Evolutionary conservation across 495 filamentous ascomycete genomes (phyloP), one percentile per base, ranked within the genome.

Genomic region (Neurospora sublineolata): DNA sequence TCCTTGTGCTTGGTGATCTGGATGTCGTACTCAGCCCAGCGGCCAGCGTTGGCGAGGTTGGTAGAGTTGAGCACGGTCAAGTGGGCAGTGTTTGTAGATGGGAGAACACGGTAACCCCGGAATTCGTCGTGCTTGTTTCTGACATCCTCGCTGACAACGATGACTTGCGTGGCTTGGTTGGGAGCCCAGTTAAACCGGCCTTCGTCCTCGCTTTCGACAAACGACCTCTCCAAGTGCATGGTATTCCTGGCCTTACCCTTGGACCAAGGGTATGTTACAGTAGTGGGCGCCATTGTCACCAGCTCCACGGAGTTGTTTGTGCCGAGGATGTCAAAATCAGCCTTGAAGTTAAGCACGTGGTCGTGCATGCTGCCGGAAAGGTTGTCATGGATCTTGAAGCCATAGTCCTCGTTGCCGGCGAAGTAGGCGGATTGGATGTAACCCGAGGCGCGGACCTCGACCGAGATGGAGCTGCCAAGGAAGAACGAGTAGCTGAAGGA

Each of bases 261-360:
- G 33, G 83, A 83, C 87, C 87, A 89, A 67, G 80, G 70, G 74
- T 79, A 82, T 36, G 75, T 69, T 37, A 76, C 73, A 11, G 76
- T 76, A 12, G 76, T 77, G 16, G 84, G 80, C 12, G 84, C 79
- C 67, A 83, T 72, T 27, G 73, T 74, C 69, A 82, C 77, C 30
- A 83, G 80, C 74, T 84, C 76, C 52, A 88, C 75, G 0, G 81
- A 85, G 77, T 88, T 88, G 36, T 77, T 75, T 30, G 77, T 79
- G 41, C 86, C 87, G 11, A 82, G 78, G 64, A 88, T 82, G 75
- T 88, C 85, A 30, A 88, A 79, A 75, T 88, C 87, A 58, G 81
- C 82, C 77, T 88, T 88, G 80, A 83, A 89, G 76, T 86, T 87
- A 33, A 89, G 77, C 7, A 88, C 85, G 72, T 89, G 87, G 74